Evolutionary conservation across 371 early-diverging fungal species (phyloP).

Genomic region (Mucor sp.): DNA sequence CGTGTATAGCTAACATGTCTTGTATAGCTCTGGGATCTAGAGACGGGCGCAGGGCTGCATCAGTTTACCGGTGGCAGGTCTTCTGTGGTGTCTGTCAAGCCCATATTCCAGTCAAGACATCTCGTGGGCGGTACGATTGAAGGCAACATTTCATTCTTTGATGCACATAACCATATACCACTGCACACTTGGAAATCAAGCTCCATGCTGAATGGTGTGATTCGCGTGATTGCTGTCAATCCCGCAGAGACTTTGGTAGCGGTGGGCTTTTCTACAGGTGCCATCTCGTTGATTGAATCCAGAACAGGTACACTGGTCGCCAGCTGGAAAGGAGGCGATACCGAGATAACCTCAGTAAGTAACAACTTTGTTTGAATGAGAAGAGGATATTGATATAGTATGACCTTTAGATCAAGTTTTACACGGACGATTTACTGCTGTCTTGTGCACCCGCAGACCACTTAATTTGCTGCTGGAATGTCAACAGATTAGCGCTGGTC

Average conservation of each 20-base stretch:
- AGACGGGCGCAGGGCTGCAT: slow-evolving; percentile 57
- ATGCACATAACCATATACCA: slow-evolving; percentile 36
- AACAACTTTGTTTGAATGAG: no score
- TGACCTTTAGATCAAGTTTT: slow-evolving; percentile 56
- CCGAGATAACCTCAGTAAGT: slow-evolving; percentile 61
- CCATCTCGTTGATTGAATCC: slow-evolving; percentile 61
- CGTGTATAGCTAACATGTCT: neutral
- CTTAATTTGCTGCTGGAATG: slow-evolving; percentile 66
- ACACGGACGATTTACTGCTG: slow-evolving; percentile 60
- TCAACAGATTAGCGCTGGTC: slow-evolving; percentile 51
- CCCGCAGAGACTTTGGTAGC: slow-evolving; percentile 62
- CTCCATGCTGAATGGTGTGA: slow-evolving; percentile 34
- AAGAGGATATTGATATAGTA: no score
- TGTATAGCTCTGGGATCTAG: slow-evolving; percentile 59
- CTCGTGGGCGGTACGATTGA: slow-evolving; percentile 59
- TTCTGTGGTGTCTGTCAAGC: slow-evolving; percentile 54
- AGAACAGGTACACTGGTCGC: slow-evolving; percentile 65
- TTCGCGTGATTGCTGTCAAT: slow-evolving; percentile 49
- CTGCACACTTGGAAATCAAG: slow-evolving; percentile 56
- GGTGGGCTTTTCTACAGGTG: slow-evolving; percentile 61
- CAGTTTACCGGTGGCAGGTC: slow-evolving; percentile 54
- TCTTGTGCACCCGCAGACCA: slow-evolving; percentile 70
- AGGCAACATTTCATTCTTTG: slow-evolving; percentile 49
- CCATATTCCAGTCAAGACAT: slow-evolving; percentile 57
- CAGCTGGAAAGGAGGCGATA: slow-evolving; percentile 68